phyloP scores from a whole-genome alignment of 306 rosid species.

The Abrus precatorius region DNA sequence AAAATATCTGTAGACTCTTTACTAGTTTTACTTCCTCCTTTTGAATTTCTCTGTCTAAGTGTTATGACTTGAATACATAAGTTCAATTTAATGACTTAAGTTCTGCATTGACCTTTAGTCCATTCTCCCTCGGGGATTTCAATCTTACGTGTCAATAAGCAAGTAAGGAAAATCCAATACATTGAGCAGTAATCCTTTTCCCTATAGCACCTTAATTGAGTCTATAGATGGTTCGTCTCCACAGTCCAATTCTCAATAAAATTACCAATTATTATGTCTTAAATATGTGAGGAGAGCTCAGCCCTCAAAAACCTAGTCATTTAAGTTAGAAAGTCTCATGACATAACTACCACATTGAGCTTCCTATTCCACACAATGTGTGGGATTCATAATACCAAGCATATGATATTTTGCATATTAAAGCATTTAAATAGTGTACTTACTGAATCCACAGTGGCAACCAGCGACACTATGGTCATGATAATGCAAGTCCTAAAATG shows the following conservation, averaged over 20 bases:
- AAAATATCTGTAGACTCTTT: not conserved
- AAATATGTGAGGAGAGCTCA: no score
- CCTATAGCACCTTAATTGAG: no score
- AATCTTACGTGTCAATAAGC: no score
- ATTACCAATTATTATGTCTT: not conserved
- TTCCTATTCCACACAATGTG: not conserved
- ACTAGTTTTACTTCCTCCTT: not conserved
- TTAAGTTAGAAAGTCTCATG: not conserved
- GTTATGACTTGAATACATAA: no score
- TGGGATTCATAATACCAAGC: not conserved
- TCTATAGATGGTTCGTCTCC: no score
- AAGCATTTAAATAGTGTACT: constrained; percentile 49
- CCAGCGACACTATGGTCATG: constrained; percentile 71
- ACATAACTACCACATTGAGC: not conserved
- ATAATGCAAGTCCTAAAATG: constrained; percentile 76
- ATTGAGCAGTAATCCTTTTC: no score
- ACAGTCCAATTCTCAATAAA: not conserved
- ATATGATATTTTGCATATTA: constrained; percentile 20
- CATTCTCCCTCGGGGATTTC: no score
- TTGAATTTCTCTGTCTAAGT: not conserved
- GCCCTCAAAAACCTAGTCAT: not conserved
- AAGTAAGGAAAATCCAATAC: no score
- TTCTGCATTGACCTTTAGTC: not conserved
- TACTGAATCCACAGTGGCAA: constrained; percentile 83
- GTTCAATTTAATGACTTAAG: not conserved